Evolutionary conservation across 2,329 filamentous ascomycete genomes (phyloP), one percentile per base, ranked within the genome.

Genomic region (Zelopaecilomyces penicillatus): DNA sequence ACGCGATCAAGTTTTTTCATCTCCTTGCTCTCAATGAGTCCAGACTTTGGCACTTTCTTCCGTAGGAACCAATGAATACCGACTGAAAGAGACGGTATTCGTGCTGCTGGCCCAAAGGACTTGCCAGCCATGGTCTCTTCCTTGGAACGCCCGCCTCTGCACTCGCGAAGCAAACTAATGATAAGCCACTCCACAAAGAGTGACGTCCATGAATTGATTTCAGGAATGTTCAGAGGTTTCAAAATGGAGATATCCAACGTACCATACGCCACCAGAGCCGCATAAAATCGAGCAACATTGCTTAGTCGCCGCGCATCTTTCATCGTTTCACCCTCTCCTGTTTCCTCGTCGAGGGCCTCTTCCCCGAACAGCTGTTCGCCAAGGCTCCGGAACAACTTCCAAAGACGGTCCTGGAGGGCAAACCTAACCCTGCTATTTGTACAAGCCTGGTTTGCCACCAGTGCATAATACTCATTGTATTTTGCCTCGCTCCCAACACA

Each of bases 401-500:
- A 95, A 1, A 97, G 70, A 6, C 83, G 80, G 56, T 91, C 89
- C 59, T 93, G 87, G 59, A 97, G 94, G 2, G 87, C 83, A 67
- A 91, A 91, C 49, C 81, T 80, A 53, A 94, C 75, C 54, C 82
- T 80, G 52, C 80, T 80, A 48, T 90, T 86, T 4, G 72, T 71
- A 57, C 89, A 94, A 6, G 96, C 74, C 51, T 83, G 82, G 39
- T 78, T 79, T 7, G 88, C 89, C 33, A 98, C 82, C 1, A 95
- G 71, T 0, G 87, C 86, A 61, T 98, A 98, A 67, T 95, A 98
- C 0, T 86, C 87, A 57, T 98, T 98, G 65, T 96, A 95, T 1
- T 74, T 73, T 45, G 83, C 73, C 65, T 97, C 93, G 3, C 85
- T 83, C 37, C 87, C 87, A 1, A 83, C 83, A 59, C 90, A 96